phyloP scores from a whole-genome alignment of 768 basidiomycete species.

The Amanita muscaria region DNA sequence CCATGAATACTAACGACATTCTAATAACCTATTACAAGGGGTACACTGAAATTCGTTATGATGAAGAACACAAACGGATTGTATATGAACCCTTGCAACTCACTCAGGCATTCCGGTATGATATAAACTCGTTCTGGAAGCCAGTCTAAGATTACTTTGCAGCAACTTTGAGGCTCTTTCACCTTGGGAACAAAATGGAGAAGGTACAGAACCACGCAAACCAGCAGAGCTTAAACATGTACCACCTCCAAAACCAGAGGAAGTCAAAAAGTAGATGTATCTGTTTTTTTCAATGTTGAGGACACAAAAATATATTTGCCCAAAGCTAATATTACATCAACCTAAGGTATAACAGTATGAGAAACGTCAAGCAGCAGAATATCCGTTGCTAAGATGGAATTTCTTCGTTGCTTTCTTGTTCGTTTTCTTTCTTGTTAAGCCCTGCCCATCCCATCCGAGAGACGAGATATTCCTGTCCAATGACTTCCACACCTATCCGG shows the following conservation, averaged over 20 bases:
- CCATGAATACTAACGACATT: slow-evolving; percentile 2
- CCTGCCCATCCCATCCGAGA: slow-evolving; percentile 69
- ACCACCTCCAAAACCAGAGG: slow-evolving; percentile 67
- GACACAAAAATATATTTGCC: background rate
- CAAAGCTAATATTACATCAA: background rate
- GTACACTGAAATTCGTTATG: slow-evolving; percentile 97
- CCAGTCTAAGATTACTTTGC: slow-evolving; percentile 4
- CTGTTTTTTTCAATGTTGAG: background rate
- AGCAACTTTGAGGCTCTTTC: slow-evolving; percentile 91
- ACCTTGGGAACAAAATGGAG: slow-evolving; percentile 94
- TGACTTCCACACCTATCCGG: slow-evolving; percentile 75
- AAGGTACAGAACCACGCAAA: slow-evolving; percentile 36
- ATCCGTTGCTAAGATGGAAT: slow-evolving; percentile 15
- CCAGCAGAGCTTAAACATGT: slow-evolving; percentile 73
- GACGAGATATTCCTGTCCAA: slow-evolving; percentile 89
- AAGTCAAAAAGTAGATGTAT: slow-evolving; percentile 62
- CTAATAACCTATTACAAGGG: slow-evolving; percentile 43
- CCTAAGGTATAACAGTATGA: slow-evolving; percentile 2
- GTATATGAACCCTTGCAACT: slow-evolving; percentile 97
- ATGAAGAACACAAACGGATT: slow-evolving; percentile 94
- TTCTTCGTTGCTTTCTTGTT: slow-evolving; percentile 14
- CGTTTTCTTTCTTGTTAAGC: slow-evolving; percentile 17
- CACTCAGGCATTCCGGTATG: slow-evolving; percentile 94
- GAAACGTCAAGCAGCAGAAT: slow-evolving; percentile 23
- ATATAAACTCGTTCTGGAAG: background rate